Evolutionary conservation across 2,329 filamentous ascomycete genomes (phyloP).

Genomic region (Fusarium protoensiforme): DNA sequence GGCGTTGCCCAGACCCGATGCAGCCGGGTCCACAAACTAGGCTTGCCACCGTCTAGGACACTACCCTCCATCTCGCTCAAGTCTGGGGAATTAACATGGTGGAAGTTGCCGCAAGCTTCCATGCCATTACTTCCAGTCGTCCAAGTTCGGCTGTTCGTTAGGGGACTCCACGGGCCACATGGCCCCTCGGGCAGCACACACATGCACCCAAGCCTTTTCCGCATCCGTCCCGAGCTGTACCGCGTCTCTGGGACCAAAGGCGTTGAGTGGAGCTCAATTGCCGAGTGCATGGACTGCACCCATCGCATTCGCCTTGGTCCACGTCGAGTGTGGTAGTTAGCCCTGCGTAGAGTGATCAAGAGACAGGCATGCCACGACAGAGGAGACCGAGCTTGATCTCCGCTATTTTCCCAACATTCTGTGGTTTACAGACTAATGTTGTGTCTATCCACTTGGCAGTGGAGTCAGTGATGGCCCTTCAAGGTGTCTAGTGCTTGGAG

Average conservation of each 20-base stretch:
- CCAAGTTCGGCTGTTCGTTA: not conserved
- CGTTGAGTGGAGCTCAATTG: not conserved
- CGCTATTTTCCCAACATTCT: accelerated
- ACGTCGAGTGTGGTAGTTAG: not conserved
- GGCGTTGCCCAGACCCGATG: not conserved
- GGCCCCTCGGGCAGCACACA: not conserved
- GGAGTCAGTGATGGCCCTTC: not conserved
- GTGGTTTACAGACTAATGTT: accelerated
- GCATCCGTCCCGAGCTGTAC: not conserved
- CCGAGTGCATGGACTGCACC: not conserved
- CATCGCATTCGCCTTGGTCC: not conserved
- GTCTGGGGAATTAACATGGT: not conserved
- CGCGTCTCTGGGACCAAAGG: not conserved
- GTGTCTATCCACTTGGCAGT: not conserved
- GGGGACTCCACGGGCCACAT: not conserved
- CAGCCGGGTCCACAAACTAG: not conserved
- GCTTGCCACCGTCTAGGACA: not conserved
- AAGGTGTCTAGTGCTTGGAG: not conserved
- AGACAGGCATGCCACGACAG: not conserved
- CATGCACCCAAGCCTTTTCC: not conserved
- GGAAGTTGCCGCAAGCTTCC: not conserved
- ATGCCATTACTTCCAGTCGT: not conserved
- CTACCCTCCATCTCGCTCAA: not conserved
- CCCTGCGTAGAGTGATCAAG: not conserved
- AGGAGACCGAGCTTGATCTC: too few species aligned